A percentile compares a stretch with the other conserved stretches of the same genome.
Evolutionary conservation across 805 yeast genomes (phyloP).

Genomic region (Yarrowia sp.): DNA sequence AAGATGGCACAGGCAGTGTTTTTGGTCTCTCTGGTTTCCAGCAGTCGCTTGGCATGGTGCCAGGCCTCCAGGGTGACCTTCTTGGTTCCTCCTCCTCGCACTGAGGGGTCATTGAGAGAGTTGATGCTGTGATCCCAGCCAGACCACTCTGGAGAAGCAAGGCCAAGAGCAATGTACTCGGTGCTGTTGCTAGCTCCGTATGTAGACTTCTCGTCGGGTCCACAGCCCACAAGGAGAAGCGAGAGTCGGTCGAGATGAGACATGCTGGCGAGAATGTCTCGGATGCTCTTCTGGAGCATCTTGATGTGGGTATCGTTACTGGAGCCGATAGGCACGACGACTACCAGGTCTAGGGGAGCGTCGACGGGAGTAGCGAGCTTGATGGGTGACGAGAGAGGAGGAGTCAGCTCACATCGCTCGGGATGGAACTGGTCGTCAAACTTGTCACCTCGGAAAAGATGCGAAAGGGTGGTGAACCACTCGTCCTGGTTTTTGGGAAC

Average conservation of each 20-base stretch:
- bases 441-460: background rate
- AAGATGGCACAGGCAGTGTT: slow-evolving; percentile 23
- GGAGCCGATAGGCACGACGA: slow-evolving; percentile 17
- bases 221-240: slow-evolving; percentile 26
- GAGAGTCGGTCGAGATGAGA: slow-evolving; percentile 16
- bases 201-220: slow-evolving; percentile 2
- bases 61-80: slow-evolving; percentile 32
- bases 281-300: slow-evolving; percentile 3
- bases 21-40: slow-evolving; percentile 14
- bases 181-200: background rate
- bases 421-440: background rate
- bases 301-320: slow-evolving; percentile 2
- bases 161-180: slow-evolving; percentile 22
- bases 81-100: slow-evolving; percentile 27
- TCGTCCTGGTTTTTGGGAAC: slow-evolving; percentile 13
- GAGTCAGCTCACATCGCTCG: background rate
- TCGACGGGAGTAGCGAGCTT: slow-evolving; percentile 1
- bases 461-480: slow-evolving; percentile 7
- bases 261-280: slow-evolving; percentile 12
- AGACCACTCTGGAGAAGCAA: slow-evolving; percentile 22
- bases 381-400: background rate
- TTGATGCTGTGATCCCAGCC: slow-evolving; percentile 30
- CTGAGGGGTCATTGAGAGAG: slow-evolving; percentile 19
- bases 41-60: slow-evolving; percentile 11
- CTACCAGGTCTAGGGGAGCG: slow-evolving; percentile 19